Evolutionary conservation across 805 yeast species (phyloP).

Genomic region (Yamadazyma takamatsuzukensis): DNA sequence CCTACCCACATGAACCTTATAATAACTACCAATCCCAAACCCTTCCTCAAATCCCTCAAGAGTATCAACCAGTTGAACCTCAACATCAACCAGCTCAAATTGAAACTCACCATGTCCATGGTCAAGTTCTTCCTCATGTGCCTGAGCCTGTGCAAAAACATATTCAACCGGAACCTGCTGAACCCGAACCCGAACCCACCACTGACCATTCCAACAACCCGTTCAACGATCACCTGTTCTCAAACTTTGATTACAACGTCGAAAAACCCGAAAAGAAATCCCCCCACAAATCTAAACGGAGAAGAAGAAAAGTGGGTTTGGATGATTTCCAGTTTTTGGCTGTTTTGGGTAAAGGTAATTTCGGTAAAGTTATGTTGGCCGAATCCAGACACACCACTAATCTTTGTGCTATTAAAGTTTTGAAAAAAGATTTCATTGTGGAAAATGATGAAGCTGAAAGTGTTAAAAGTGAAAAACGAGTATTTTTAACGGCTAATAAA

Average conservation of each 20-base stretch:
- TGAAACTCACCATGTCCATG: no score
- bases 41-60: no score
- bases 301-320: conserved; percentile 76
- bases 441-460: conserved; percentile 96
- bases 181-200: no score
- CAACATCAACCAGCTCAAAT: conserved; percentile 6
- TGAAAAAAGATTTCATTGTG: conserved; percentile 92
- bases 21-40: background rate
- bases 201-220: conserved; percentile 11
- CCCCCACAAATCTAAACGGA: conserved; percentile 27
- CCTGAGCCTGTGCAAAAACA: background rate
- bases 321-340: conserved; percentile 94
- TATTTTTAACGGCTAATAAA: conserved; percentile 76
- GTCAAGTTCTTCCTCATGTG: background rate
- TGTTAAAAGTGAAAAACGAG: conserved; percentile 91
- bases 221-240: conserved; percentile 10
- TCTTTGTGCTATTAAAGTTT: conserved; percentile 92
- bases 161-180: no score
- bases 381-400: conserved; percentile 80
- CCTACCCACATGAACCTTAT: conserved; percentile 11
- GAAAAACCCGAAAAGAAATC: conserved; percentile 13
- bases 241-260: conserved; percentile 27
- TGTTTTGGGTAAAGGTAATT: conserved; percentile 96
- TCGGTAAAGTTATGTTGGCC: conserved; percentile 97
- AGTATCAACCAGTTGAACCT: background rate